Evolutionary conservation across 805 yeast genomes (phyloP).

Genomic region (Lipomyces yamanashiensis): DNA sequence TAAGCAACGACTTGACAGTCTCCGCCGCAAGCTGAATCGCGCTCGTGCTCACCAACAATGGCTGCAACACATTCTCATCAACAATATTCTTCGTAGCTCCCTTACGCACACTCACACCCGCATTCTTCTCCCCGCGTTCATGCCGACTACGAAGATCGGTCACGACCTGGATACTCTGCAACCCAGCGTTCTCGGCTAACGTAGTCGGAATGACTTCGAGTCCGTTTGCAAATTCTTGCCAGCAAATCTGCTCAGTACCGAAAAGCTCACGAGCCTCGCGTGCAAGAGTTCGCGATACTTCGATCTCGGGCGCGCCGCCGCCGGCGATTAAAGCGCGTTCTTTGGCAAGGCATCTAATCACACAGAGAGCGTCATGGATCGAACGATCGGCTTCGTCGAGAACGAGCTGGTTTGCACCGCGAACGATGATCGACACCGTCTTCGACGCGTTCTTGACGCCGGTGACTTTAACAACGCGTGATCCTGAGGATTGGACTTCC

Average conservation of each 20-base stretch:
- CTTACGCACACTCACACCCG: constrained; percentile 95
- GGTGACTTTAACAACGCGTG: constrained; percentile 84
- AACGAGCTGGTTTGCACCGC: constrained; percentile 91
- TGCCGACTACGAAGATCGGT: constrained; percentile 91
- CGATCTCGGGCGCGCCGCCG: constrained; percentile 98
- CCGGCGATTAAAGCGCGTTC: constrained; percentile 93
- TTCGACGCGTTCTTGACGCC: constrained; percentile 66
- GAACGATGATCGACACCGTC: constrained; percentile 86
- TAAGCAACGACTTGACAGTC: constrained; percentile 90
- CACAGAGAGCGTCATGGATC: constrained; percentile 96
- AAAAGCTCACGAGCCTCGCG: constrained; percentile 73
- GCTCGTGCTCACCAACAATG: constrained; percentile 91
- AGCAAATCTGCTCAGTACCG: constrained; percentile 89
- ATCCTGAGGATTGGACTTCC: constrained; percentile 86
- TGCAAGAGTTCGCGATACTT: constrained; percentile 73
- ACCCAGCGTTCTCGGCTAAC: constrained; percentile 92
- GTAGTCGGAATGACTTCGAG: constrained; percentile 92
- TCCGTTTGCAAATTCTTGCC: constrained; percentile 90
- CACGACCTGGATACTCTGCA: constrained; percentile 87
- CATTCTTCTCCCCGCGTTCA: constrained; percentile 84
- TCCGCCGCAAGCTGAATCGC: constrained; percentile 95
- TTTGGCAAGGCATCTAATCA: constrained; percentile 82
- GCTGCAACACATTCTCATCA: constrained; percentile 95
- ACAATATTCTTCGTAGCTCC: constrained; percentile 89
- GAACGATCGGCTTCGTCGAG: constrained; percentile 97